A percentile compares a stretch with the other conserved stretches of the same genome.
These are phyloP conservation scores for Cystobasidiopsis lactophilus DNA, from an alignment of 768 basidiomycete genomes.

Conservation along the genomic window DNA sequence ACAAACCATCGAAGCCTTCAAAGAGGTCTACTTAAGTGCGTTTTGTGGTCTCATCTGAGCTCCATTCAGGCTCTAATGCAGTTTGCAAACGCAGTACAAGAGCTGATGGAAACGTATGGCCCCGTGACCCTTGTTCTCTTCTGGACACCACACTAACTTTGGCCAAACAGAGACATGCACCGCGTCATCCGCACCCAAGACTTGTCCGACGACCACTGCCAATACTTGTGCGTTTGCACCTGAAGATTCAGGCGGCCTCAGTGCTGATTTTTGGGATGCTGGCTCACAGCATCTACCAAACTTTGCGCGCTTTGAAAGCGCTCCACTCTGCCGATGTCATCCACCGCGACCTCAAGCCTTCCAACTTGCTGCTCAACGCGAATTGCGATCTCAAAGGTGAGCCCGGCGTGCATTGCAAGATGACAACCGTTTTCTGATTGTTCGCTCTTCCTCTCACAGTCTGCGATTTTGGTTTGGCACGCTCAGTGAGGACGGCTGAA, in stretches of 20 bases:
- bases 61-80: constrained; percentile 9
- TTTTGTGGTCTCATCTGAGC: too few relatives aligned
- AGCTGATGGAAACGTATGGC: constrained; percentile 73
- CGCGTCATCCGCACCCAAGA: constrained; percentile 89
- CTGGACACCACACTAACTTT: not conserved
- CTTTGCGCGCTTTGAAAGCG: constrained; percentile 77
- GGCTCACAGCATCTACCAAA: constrained; percentile 82
- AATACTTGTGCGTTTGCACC: constrained; percentile 61
- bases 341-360: constrained; percentile 76
- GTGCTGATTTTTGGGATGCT: too few relatives aligned
- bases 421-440: not conserved
- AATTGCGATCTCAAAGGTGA: constrained; percentile 23
- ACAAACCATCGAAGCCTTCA: constrained; percentile 48
- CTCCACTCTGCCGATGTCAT: constrained; percentile 66
- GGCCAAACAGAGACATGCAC: constrained; percentile 41
- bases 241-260: too few relatives aligned
- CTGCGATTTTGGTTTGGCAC: constrained; percentile 60
- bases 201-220: constrained; percentile 39
- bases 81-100: too few relatives aligned
- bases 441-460: constrained; percentile 5
- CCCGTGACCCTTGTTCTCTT: constrained; percentile 21
- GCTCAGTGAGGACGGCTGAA: constrained; percentile 25
- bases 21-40: constrained; percentile 41
- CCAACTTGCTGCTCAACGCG: constrained; percentile 81
- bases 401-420: not conserved